These are phyloP conservation scores for Phytopythium ostracodes DNA, from an alignment of 352 stramenopile species.

Conservation along the genomic window DNA sequence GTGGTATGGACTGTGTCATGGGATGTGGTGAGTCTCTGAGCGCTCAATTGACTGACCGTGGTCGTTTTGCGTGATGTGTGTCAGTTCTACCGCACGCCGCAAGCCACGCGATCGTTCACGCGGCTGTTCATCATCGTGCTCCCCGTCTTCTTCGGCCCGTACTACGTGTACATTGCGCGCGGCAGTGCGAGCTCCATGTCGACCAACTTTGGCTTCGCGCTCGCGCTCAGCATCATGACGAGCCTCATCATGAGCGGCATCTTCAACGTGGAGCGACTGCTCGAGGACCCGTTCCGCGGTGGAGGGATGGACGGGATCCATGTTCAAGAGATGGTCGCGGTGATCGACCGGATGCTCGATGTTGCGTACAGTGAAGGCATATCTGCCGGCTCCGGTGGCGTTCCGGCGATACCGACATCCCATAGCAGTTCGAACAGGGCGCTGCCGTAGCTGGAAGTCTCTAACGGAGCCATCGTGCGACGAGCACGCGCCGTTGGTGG, in stretches of 20 bases:
- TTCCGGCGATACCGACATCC: background rate
- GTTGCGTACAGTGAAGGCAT: conserved; percentile 26
- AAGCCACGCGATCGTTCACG: conserved; percentile 83
- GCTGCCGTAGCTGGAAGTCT: background rate
- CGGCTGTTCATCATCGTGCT: conserved; percentile 83
- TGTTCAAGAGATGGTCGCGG: conserved; percentile 45
- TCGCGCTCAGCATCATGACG: conserved; percentile 69
- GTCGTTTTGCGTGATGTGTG: background rate
- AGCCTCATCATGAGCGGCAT: conserved; percentile 85
- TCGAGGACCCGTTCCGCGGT: conserved; percentile 80
- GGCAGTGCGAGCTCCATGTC: conserved; percentile 38
- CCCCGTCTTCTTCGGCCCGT: conserved; percentile 81
- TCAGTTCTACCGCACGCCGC: conserved; percentile 81
- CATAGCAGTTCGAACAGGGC: background rate
- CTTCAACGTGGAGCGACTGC: conserved; percentile 80
- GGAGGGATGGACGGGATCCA: conserved; percentile 66
- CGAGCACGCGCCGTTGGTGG: too few species aligned
- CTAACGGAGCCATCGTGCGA: too few species aligned
- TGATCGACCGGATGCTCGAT: conserved; percentile 55
- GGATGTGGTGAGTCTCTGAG: too few species aligned
- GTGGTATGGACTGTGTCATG: background rate
- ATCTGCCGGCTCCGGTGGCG: background rate
- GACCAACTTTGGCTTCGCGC: conserved; percentile 75
- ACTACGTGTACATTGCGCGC: conserved; percentile 79
- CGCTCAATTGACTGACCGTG: background rate